Evolutionary conservation across 768 basidiomycete genomes (phyloP), one percentile per base, ranked within the genome.

Genomic region (Trametes maxima): DNA sequence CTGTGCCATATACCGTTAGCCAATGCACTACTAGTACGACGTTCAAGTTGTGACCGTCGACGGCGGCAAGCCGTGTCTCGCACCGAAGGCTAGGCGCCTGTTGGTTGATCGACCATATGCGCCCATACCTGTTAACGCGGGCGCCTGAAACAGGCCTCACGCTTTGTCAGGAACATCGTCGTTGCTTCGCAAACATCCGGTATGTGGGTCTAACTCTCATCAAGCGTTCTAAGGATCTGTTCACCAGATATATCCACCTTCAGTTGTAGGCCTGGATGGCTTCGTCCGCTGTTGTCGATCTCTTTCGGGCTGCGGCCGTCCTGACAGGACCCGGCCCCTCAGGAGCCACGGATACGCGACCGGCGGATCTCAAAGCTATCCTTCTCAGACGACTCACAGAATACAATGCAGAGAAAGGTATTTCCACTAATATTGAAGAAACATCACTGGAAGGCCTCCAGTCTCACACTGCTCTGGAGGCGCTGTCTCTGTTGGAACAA

Each of bases 391-490:
- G 70, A 16, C 59, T 73, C 1, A 21, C 40, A 10, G 65, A 66
- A 33, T 71, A 68, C 48, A 50, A 62, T 44, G 22, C 42, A 67
- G 67, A 1, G 17, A 47, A 10, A n/a, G n/a, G n/a, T n/a, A n/a
- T n/a, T n/a, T 12, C 40, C 0, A 19, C 46, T 5, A 17, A 16
- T 0, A 33, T 17, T 3, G 36, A 39, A 16, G 48, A 59, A 2
- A 45, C 54, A 0, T 71, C 78, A 11, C 59, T 80, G 42, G 76
- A 82, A 45, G 75, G 77, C 7, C 68, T 84, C 19, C 82, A 87
- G 60, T 69, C 83, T 22, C 71, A 75, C 58, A 86, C 86, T 4
- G 87, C 86, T 17, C 75, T 73, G 40, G 82, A 83, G 68, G 81
- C 88, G 1, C 72, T 90, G 17, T 70, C 70, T 35, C 73, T 84